Evolutionary conservation across 2,329 filamentous ascomycete genomes (phyloP), one percentile per base, ranked within the genome.

Genomic region (Sclerotiophoma versabilis): DNA sequence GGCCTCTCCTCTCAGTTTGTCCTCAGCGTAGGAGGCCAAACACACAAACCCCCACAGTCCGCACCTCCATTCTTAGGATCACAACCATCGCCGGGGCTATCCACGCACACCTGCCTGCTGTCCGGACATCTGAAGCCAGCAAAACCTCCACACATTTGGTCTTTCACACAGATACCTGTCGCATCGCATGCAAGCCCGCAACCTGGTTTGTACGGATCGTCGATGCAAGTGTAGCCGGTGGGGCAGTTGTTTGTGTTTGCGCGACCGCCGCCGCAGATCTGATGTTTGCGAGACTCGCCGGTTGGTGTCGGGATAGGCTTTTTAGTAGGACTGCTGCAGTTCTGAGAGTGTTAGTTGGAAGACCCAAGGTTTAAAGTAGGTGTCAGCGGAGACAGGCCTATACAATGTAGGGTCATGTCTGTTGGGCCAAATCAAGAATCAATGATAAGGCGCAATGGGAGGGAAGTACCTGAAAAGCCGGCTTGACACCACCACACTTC

Each of bases 31-130:
- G 49, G 44, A 30, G 60, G 62, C 62, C 59, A 73, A 15, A 74
- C 59, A 59, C 79, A 81, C 26, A 80, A 59, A 0, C 79, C 78
- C 4, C 66, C 71, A 54, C 79, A 81, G 58, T 81, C 78, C 2
- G 70, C 68, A 0, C 77, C 77, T 0, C 77, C 77, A 1, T 68
- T 64, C 20, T 57, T 17, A 1, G 73, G 70, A 61, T 77, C 72
- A 54, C 79, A 81, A 11, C 71, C 65, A 58, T 81, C 79, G 10
- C 71, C 61, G 5, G 77, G 75, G 57, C 80, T 75, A 65, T 81
- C 78, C 27, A 75, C 60, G 51, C 79, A 81, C 9, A 66, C 63
- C 65, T 73, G 65, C 1, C 68, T 71, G 10, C 50, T 34, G 4
- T 49, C 36, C 5, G 63, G 52, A 54, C 79, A 80, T 2, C 2